phyloP scores from a whole-genome alignment of 1,284 basidiomycete species.

The Cryptococcus maquisensis region DNA sequence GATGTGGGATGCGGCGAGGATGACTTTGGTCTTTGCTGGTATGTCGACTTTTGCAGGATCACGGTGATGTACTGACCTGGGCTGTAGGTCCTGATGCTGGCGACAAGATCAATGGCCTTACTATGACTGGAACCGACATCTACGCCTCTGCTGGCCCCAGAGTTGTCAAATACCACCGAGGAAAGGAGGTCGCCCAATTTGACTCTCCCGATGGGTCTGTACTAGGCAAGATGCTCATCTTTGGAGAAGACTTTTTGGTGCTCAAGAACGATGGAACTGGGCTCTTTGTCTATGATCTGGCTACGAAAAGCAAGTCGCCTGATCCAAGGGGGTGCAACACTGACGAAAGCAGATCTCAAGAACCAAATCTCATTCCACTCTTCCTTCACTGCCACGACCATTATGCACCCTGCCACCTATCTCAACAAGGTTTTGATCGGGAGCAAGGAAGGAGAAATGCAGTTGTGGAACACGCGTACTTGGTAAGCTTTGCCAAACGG shows the following conservation, averaged over 20 bases:
- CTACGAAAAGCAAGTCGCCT: neutral
- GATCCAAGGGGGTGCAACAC: no score
- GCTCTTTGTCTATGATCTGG: conserved; percentile 74
- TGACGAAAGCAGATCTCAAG: conserved; percentile 24
- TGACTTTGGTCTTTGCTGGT: conserved; percentile 91
- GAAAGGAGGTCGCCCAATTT: conserved; percentile 59
- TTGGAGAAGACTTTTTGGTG: conserved; percentile 73
- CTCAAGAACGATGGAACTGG: conserved; percentile 74
- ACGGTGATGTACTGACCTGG: neutral
- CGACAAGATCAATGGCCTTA: conserved; percentile 68
- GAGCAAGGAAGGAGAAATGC: conserved; percentile 73
- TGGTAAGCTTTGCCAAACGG: conserved; percentile 54
- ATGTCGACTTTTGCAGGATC: conserved; percentile 41
- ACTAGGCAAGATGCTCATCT: conserved; percentile 58
- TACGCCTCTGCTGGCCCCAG: conserved; percentile 71
- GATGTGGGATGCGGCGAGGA: conserved; percentile 91
- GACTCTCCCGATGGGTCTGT: conserved; percentile 42
- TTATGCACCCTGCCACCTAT: conserved; percentile 94
- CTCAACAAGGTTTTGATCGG: conserved; percentile 91
- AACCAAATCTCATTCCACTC: conserved; percentile 57
- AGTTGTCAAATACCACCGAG: conserved; percentile 75
- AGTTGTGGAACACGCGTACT: conserved; percentile 91
- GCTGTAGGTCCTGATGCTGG: conserved; percentile 69
- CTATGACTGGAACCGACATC: conserved; percentile 79
- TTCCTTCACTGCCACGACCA: conserved; percentile 70